phyloP scores from a whole-genome alignment of 176 grass and related monocot genomes.

The Aegilops tauschii region DNA sequence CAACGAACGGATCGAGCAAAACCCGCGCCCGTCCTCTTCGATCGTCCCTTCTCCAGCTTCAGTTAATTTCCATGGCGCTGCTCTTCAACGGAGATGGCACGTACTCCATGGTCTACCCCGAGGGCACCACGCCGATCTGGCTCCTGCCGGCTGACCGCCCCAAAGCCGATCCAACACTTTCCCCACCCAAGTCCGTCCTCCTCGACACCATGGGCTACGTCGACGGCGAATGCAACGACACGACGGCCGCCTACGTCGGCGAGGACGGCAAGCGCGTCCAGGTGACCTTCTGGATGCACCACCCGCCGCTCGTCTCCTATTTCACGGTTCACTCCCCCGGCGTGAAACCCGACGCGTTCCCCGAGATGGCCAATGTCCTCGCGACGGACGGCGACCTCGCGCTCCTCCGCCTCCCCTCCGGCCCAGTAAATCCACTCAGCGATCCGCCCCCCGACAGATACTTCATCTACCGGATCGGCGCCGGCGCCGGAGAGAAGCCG shows the following conservation, averaged over 20 bases:
- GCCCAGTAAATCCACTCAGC: neutral
- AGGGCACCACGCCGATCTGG: neutral
- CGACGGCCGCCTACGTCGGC: neutral
- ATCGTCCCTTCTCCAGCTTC: too few species aligned
- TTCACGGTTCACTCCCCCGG: neutral
- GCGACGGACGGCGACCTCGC: neutral
- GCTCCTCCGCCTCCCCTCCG: neutral
- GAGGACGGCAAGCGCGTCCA: neutral
- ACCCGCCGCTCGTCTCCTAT: neutral
- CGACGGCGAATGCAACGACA: neutral
- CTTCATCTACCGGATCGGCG: neutral
- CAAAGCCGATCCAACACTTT: neutral
- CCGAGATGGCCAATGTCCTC: neutral
- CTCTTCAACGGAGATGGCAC: too few species aligned
- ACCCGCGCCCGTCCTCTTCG: too few species aligned
- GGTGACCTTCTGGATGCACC: neutral
- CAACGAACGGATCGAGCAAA: too few species aligned
- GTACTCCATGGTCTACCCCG: too few species aligned
- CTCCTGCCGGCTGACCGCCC: neutral
- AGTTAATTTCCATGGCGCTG: too few species aligned
- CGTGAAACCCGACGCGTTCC: neutral
- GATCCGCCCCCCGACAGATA: neutral
- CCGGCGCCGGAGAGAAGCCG: neutral
- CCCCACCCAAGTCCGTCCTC: neutral
- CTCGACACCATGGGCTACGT: neutral